A percentile compares a stretch with the other conserved stretches of the same genome.
These are phyloP conservation scores for Pisolithus albus DNA, from an alignment of 768 basidiomycete species.

Conservation along the genomic window DNA sequence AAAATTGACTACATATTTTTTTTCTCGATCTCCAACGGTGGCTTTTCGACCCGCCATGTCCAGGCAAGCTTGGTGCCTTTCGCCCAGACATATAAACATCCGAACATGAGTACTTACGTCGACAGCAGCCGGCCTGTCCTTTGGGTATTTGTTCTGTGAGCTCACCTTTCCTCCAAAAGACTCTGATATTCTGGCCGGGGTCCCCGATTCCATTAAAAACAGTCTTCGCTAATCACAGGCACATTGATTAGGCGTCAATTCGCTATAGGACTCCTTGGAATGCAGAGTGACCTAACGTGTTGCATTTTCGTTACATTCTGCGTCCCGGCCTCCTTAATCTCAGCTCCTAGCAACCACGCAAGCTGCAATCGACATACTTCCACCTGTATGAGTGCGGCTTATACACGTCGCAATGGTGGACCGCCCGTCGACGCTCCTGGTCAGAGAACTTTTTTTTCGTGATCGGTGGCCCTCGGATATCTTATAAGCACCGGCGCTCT, in stretches of 20 bases:
- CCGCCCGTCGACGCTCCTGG: not conserved
- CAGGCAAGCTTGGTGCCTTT: no score
- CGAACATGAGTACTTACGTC: no score
- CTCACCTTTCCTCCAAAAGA: no score
- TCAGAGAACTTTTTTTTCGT: not conserved
- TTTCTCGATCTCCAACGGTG: no score
- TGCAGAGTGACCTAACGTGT: not conserved
- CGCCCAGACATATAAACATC: no score
- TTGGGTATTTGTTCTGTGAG: no score
- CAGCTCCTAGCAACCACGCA: not conserved
- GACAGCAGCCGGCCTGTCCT: no score
- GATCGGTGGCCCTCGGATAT: not conserved
- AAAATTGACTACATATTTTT: no score
- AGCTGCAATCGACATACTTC: not conserved
- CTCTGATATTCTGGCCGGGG: no score
- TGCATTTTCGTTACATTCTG: not conserved
- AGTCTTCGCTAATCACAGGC: not conserved
- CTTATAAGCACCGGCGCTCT: not conserved
- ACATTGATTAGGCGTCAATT: not conserved
- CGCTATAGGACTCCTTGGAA: not conserved
- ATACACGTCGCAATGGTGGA: not conserved
- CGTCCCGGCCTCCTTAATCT: not conserved
- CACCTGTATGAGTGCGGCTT: not conserved
- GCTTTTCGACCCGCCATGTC: no score
- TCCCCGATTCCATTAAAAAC: no score